Evolutionary conservation across 371 early-diverging fungal genomes (phyloP), one percentile per base, ranked within the genome.

Genomic region (Gilbertella persicaria): DNA sequence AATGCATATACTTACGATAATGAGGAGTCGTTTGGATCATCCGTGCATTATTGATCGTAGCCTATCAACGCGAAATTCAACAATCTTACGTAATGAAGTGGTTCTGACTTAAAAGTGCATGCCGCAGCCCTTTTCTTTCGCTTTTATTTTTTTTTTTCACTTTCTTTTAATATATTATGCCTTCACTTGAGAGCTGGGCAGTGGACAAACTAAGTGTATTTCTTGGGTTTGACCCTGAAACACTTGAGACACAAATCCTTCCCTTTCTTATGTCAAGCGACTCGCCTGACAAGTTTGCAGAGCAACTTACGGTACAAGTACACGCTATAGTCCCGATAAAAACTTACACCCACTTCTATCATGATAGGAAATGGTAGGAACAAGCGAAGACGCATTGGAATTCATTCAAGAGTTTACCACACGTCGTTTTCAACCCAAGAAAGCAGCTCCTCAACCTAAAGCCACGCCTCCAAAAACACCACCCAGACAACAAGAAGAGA

Each of bases 201-300:
- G 44, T 46, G 17, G 68, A 74, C 17, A 66, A 78, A 52, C 53
- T 78, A 37, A 62, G 67, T 25, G 60, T 70, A 1, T 75, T 75
- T 43, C 56, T 78, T n/a, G 79, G 79, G 9, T 65, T 78, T 28
- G 79, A 78, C 42, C 58, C 68, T 3, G 71, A 71, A 28, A 75
- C 79, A 1, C 43, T 78, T 13, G 37, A 62, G 21, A 56, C 62
- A 5, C 73, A 75, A 50, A 67, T 78, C 5, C 24, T 72, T 1
- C 79, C 79, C 0, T 74, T 75, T 46, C 30, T 78, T 4, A 51
- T 67, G 53, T 55, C 66, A 10, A 44, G 63, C 13, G 37, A 67
- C 0, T 52, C 71, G 14, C 56, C 75, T 21, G 65, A 70, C 20
- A 67, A 53, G 4, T 58, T 78, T 50, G 53, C 60, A 20, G 58